phyloP scores from a whole-genome alignment of 805 yeast genomes.

The Starmerella kuoi region DNA sequence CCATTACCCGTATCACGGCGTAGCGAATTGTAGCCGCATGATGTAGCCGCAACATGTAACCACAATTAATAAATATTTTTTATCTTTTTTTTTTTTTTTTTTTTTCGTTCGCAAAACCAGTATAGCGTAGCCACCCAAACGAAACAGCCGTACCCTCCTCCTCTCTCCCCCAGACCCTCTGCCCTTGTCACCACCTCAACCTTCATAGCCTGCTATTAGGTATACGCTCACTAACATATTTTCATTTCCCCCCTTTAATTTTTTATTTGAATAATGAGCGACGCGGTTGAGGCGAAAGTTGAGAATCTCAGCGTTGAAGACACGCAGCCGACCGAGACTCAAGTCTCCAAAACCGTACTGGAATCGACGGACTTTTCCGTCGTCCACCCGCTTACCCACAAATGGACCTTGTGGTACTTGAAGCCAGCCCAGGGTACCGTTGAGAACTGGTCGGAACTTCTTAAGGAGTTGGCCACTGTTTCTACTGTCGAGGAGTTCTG shows the following conservation, averaged over 20 bases:
- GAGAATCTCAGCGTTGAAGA: constrained; percentile 26
- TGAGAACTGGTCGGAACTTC: constrained; percentile 84
- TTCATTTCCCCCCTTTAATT: background rate
- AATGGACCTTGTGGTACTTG: constrained; percentile 96
- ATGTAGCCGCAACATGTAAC: too few species aligned
- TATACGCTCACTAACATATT: background rate
- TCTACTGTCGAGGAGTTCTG: constrained; percentile 96
- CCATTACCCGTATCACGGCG: too few species aligned
- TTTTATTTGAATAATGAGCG: background rate
- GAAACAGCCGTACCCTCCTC: too few species aligned
- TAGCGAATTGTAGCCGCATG: too few species aligned
- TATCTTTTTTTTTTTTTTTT: too few species aligned
- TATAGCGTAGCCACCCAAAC: too few species aligned
- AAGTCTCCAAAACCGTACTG: constrained; percentile 38
- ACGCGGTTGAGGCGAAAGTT: constrained; percentile 15
- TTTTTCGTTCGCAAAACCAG: too few species aligned
- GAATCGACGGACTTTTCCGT: constrained; percentile 49
- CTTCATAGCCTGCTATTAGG: background rate
- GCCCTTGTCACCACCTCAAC: constrained; percentile 1
- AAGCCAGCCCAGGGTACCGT: constrained; percentile 66
- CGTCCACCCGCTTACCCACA: constrained; percentile 78
- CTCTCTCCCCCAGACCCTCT: too few species aligned
- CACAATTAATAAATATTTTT: too few species aligned
- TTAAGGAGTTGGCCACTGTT: constrained; percentile 86
- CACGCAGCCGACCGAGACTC: constrained; percentile 5